phyloP scores from a whole-genome alignment of 192 early-diverging fungal genomes.

The Backusella westeae region DNA sequence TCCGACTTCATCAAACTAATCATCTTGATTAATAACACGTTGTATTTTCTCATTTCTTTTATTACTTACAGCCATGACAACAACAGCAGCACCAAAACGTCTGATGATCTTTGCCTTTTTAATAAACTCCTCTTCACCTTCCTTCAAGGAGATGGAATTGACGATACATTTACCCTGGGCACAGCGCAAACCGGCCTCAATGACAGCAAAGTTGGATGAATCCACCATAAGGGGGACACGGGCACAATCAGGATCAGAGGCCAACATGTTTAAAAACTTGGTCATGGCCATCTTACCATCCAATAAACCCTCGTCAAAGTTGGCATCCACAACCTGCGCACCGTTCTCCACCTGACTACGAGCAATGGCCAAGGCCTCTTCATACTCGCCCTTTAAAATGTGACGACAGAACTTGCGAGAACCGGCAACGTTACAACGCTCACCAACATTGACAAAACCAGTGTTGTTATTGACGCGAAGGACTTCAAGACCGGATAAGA shows the following conservation, averaged over 20 bases:
- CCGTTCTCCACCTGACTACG: constrained; percentile 93
- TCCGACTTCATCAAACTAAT: constrained; percentile 86
- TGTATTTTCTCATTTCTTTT: too few species aligned
- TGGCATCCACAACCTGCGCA: constrained; percentile 93
- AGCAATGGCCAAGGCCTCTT: constrained; percentile 92
- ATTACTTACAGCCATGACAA: constrained; percentile 85
- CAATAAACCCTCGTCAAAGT: constrained; percentile 96
- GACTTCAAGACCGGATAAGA: constrained; percentile 86
- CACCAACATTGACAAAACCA: constrained; percentile 94
- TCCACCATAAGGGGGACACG: constrained; percentile 90
- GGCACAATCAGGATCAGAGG: constrained; percentile 92
- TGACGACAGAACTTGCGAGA: constrained; percentile 95
- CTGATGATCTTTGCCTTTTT: constrained; percentile 86
- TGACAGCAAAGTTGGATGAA: constrained; percentile 97
- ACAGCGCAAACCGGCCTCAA: constrained; percentile 93
- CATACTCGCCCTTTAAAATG: constrained; percentile 87
- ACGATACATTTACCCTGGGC: constrained; percentile 98
- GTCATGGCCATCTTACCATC: constrained; percentile 94
- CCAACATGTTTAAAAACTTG: constrained; percentile 89
- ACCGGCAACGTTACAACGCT: constrained; percentile 96
- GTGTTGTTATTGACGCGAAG: constrained; percentile 77
- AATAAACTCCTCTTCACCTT: constrained; percentile 90
- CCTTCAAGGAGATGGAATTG: constrained; percentile 95
- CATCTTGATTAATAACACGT: too few species aligned
- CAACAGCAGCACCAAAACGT: constrained; percentile 92